Base-by-base conservation (phyloP, 164 flowering plant species). In the Kingdonia uniflora region DNA sequence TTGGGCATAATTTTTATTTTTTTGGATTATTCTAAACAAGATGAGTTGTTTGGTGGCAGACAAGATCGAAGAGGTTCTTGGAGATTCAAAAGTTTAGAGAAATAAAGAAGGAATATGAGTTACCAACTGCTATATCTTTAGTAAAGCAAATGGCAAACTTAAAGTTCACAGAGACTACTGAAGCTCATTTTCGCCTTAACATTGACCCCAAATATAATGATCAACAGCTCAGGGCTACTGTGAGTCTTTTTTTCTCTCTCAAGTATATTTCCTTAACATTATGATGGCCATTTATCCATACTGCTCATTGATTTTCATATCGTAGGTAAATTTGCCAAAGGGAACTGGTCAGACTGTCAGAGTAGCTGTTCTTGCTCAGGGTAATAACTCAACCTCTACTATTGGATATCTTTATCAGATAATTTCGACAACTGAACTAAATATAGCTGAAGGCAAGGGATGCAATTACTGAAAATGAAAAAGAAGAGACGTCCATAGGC, bases 141-240 rank as follows among this genome's bases (percentile, higher is more conserved):
- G 42, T 89, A 38, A 94, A 84, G 71, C 61, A 81, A 70, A 81
- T 71, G 76, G 69, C 95, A 5, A 89, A 48, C 35, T 63, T 92
- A 15, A 94, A 74, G 67, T 94, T 89, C 62, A 73, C 76, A 0
- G 99, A 92, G 74, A 74, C 95, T 14, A 82, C 70, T 6, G 97
- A 92, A 73, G 95, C 95, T 3, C 99, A 89, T 79, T 88, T 89
- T 62, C 94, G 97, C 39, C 95, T 92, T 51, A 92, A 92, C 62
- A 86, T 92, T 60, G 95, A 94, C 64, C 99, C 99, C 38, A 94
- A 89, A 62, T 94, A 89, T 56, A 89, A 87, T 64, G 99, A 94
- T 52, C 99, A 94, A 58, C 99, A 94, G 69, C 81, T 94, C 55
- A 82, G 99, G 63, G 99, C 99, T 33, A 86, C 96, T 1, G 95